Evolutionary conservation across 371 early-diverging fungal genomes (phyloP).

Genomic region (Mortierella sp.): DNA sequence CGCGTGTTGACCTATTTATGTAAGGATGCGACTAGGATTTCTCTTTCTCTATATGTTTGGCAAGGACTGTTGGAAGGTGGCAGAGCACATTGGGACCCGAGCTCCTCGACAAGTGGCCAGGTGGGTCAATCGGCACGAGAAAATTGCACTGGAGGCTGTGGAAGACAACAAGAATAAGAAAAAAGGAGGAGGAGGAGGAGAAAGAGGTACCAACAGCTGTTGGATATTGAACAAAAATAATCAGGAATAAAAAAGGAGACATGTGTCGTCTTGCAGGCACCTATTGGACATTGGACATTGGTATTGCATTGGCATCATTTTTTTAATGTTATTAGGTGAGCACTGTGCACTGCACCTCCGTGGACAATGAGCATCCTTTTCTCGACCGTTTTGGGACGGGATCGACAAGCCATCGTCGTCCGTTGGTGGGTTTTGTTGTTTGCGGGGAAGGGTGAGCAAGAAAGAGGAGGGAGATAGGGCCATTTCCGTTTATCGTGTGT

Average conservation of each 20-base stretch:
- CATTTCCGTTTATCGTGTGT: not conserved
- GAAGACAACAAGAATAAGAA: not conserved
- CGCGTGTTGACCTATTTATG: too few species aligned
- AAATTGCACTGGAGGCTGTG: not conserved
- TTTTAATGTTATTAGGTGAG: not conserved
- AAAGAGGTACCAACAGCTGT: not conserved
- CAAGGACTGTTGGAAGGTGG: not conserved
- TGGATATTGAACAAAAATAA: not conserved
- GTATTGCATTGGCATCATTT: not conserved
- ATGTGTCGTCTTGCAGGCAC: not conserved
- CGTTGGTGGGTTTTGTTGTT: not conserved
- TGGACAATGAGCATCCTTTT: not conserved
- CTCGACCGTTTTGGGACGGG: not conserved
- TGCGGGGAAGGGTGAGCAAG: not conserved
- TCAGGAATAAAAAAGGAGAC: not conserved
- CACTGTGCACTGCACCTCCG: conserved; percentile 5
- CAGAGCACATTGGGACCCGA: not conserved
- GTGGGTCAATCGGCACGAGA: not conserved
- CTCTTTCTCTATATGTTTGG: not conserved
- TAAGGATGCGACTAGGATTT: too few species aligned
- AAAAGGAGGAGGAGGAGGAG: not conserved
- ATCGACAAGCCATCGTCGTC: not conserved
- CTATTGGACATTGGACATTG: not conserved
- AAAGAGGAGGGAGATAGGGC: not conserved
- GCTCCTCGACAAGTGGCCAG: not conserved